Conservation (phyloP, 257 asterid genomes). For the Verbena officinalis region DNA sequence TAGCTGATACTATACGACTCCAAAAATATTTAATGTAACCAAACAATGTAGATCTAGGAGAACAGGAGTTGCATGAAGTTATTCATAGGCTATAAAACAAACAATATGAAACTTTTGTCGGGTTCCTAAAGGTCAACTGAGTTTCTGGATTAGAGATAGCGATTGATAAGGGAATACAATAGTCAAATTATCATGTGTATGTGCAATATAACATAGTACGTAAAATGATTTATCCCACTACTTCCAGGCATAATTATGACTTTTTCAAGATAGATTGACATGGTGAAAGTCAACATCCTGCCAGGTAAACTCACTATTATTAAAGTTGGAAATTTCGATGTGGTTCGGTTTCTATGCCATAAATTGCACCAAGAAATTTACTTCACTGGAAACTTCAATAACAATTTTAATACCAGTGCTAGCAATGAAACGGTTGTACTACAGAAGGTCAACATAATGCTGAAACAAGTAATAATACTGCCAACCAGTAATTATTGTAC, state of each 20-base stretch:
- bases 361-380: constrained; percentile 6
- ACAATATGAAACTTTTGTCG: neutral
- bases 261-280: neutral
- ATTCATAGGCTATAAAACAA: neutral
- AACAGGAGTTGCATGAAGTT: neutral
- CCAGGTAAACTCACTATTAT: neutral
- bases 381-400: neutral
- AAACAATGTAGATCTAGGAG: neutral
- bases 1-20: no score
- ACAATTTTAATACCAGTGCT: no score
- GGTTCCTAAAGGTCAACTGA: neutral
- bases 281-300: neutral
- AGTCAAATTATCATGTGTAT: neutral
- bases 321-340: neutral
- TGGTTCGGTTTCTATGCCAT: neutral
- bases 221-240: neutral
- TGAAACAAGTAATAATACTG: neutral
- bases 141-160: neutral
- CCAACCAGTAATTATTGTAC: neutral
- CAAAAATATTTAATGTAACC: neutral
- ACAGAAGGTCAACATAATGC: neutral
- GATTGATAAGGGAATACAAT: neutral
- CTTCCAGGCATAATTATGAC: neutral
- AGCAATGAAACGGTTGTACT: no score
- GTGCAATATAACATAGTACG: neutral